Evolutionary conservation across 306 rosid species (phyloP), one percentile per base, ranked within the genome.

Genomic region (Pterocarpus macrocarpus): DNA sequence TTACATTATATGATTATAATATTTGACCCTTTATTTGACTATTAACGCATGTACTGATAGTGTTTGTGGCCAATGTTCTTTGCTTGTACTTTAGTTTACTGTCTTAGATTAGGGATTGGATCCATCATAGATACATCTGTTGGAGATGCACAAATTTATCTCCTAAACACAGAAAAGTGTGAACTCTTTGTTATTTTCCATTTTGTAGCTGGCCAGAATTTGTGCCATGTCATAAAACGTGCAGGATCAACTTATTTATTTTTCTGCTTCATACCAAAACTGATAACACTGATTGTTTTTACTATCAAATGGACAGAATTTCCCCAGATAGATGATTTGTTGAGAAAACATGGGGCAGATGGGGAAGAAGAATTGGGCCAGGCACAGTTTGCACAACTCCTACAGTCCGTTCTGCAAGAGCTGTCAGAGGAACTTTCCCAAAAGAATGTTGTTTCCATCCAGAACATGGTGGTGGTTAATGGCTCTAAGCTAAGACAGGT

Each of bases 311-410:
- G 78, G 69, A 69, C 96, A 95, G 99, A 89, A 69, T 91, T 87
- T 88, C 92, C 96, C 80, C 86, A 65, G 83, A 72, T 93, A 65
- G 84, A 90, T 63, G 91, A 91, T 62, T 86, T 95, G 79, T 78
- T 95, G 88, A 84, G 62, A 30, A 95, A 91, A 77, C 90, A 93
- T 38, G 90, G 85, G 63, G 92, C 82, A 3, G 89, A 91, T 74
- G 95, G 93, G 28, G 88, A 88, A 69, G 93, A 88, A 80, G 92
- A 91, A 78, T 78, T 95, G 87, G 98, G 99, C 56, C 99, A 93
- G 86, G 98, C 97, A 72, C 99, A 95, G 68, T 95, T 93, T 87
- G 99, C 99, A 9, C 90, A 89, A 78, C 87, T 93, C 61, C 93
- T 95, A 79, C 99, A 95, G 86, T 80, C 85, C 69, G 91, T 95